A percentile compares a stretch with the other conserved stretches of the same genome.
These are phyloP conservation scores for Leucogyrophana mollusca DNA, from an alignment of 768 basidiomycete species.

Conservation along the genomic window DNA sequence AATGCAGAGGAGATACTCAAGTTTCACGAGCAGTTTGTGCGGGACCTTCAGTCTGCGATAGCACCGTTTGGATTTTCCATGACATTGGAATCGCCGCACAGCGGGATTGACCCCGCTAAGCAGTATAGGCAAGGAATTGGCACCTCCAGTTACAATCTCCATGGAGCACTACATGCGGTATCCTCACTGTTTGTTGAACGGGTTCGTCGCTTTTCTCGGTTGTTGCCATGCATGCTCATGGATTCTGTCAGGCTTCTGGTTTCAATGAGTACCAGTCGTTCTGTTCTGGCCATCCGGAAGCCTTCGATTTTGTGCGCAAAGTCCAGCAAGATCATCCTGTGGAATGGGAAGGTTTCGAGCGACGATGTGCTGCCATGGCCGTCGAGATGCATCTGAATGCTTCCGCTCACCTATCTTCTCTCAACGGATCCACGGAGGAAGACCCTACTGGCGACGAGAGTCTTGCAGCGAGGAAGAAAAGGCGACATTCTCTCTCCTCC, in stretches of 20 bases:
- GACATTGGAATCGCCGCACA: constrained; percentile 21
- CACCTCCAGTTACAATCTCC: constrained; percentile 28
- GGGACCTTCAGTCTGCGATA: constrained; percentile 49
- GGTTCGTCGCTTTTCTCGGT: constrained; percentile 36
- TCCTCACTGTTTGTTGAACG: constrained; percentile 58
- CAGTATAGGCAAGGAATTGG: neutral
- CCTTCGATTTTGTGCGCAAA: constrained; percentile 69
- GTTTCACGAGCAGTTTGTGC: constrained; percentile 68
- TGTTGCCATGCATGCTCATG: constrained; percentile 5
- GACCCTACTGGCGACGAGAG: constrained; percentile 2
- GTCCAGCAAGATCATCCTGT: constrained; percentile 58
- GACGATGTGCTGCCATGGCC: constrained; percentile 62
- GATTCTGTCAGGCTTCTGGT: constrained; percentile 53
- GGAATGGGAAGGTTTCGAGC: constrained; percentile 87
- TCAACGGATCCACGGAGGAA: constrained; percentile 9
- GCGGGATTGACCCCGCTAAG: constrained; percentile 2
- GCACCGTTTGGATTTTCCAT: constrained; percentile 50
- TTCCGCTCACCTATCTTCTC: constrained; percentile 10
- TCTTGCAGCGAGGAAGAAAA: constrained; percentile 35
- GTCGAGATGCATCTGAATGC: constrained; percentile 32
- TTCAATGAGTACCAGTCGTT: constrained; percentile 84
- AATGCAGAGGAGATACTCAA: constrained; percentile 68
- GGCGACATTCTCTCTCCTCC: constrained; percentile 49
- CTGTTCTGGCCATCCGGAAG: constrained; percentile 85
- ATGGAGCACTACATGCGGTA: constrained; percentile 37